A percentile compares a stretch with the other conserved stretches of the same genome.
Conservation (phyloP, 345 rosid species). For the Eutrema japonicum region DNA sequence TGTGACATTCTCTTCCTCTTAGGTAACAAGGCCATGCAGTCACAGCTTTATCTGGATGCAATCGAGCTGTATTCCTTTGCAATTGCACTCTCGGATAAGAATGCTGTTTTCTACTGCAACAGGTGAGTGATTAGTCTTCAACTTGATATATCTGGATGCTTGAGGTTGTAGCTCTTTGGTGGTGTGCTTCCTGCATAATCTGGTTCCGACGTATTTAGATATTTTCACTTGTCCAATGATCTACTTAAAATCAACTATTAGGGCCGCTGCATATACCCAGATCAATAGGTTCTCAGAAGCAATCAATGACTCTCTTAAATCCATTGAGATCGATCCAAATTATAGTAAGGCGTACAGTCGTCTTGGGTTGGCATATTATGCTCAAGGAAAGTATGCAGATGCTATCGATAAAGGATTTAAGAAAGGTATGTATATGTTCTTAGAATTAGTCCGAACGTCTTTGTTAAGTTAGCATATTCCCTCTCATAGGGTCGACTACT, state of each 20-base stretch:
- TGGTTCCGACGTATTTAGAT: slow-evolving; percentile 14
- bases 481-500: neutral
- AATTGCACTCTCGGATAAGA: slow-evolving; percentile 61
- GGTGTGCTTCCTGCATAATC: slow-evolving; percentile 14
- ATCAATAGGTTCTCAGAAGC: slow-evolving; percentile 66
- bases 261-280: slow-evolving; percentile 93
- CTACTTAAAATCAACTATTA: slow-evolving; percentile 36
- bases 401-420: slow-evolving; percentile 85
- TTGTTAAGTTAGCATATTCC: slow-evolving; percentile 16
- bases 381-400: slow-evolving; percentile 70
- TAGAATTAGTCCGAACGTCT: slow-evolving; percentile 3
- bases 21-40: slow-evolving; percentile 92
- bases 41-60: slow-evolving; percentile 66
- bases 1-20: slow-evolving; percentile 25
- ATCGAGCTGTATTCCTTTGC: slow-evolving; percentile 78
- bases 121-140: slow-evolving; percentile 51
- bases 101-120: slow-evolving; percentile 89
- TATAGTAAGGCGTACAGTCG: slow-evolving; percentile 93
- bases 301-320: slow-evolving; percentile 72
- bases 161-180: slow-evolving; percentile 8
- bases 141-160: slow-evolving; percentile 1
- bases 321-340: slow-evolving; percentile 73
- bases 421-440: slow-evolving; percentile 59
- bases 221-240: slow-evolving; percentile 19
- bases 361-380: slow-evolving; percentile 84